Base-by-base conservation (phyloP, 192 early-diverging fungal genomes). In the Coemansia umbellata region DNA sequence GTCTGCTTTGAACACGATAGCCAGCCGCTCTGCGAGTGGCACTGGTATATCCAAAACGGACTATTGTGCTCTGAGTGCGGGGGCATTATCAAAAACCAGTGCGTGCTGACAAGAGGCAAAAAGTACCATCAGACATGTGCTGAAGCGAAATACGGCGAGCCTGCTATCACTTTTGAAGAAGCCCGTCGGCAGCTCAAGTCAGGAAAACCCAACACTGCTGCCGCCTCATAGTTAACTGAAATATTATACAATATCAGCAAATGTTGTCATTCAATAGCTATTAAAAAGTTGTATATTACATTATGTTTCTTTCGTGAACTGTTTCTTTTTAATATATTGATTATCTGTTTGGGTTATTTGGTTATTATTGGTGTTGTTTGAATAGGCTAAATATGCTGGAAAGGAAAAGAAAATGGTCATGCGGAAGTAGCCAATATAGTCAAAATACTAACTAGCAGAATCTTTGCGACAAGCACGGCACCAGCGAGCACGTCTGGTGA, bases 1-100 rank as follows among this genome's bases (percentile, higher is more conserved):
- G 66, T 72, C 26, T 78, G 75, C 58, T 78, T 73, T 24, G 75
- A 78, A 54, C 69, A 73, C 31, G 65, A 78, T 30, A 60, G 75
- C 49, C 68, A 73, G 61, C 75, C 75, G 17, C 49, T 73, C 26
- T 78, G 75, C 47, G 75, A 78, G 53, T 73, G 75, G 69, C 75
- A 78, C 41, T 78, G 75, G 75, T 69, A 73, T 27, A 69, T 68
- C 22, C 75, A 78, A 57, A 71, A 73, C 43, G 75, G 75, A 5
- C 58, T 66, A 19, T 49, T 78, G 44, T 78, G 75, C 40, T 45
- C 68, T 5, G 74, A 78, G 56, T 78, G 74, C 30, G 74, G 74
- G 42, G 69, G 63, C 24, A 78, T 66, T 37, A 78, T 78, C 48
- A 69, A 67, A 53, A 63, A 60, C 52, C 74, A 71, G 39, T 78